Conservation (phyloP, 169 alveolate genomes). For the Plasmodium adleri region DNA sequence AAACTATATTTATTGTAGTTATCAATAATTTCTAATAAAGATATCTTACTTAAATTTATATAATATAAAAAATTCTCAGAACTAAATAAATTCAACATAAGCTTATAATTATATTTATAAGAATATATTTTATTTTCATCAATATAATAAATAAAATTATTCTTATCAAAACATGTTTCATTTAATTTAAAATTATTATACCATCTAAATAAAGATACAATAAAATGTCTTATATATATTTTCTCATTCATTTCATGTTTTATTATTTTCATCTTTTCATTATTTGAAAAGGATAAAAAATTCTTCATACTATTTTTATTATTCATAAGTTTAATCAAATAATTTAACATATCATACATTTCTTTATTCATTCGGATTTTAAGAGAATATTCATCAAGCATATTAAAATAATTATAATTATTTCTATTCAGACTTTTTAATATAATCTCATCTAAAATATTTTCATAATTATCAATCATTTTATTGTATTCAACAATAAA, state of each 20-base stretch:
- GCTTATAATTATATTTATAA: constrained; percentile 53
- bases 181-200: constrained; percentile 29
- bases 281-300: neutral
- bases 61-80: constrained; percentile 62
- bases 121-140: constrained; percentile 62
- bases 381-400: constrained; percentile 67
- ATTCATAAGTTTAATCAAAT: constrained; percentile 15
- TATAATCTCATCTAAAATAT: constrained; percentile 23
- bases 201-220: constrained; percentile 66
- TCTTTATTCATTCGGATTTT: constrained; percentile 8
- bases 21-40: constrained; percentile 40
- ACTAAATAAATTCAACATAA: constrained; percentile 25
- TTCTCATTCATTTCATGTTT: constrained; percentile 22
- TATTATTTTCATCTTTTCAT: constrained; percentile 6
- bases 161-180: constrained; percentile 32
- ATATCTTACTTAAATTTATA: constrained; percentile 41
- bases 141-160: constrained; percentile 31
- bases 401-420: constrained; percentile 23
- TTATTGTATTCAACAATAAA: constrained; percentile 18
- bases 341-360: constrained; percentile 14
- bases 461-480: constrained; percentile 14
- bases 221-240: constrained; percentile 59
- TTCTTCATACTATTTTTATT: neutral
- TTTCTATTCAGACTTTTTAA: constrained; percentile 31
- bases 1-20: constrained; percentile 44